Evolutionary conservation across 176 grass and related monocot species (phyloP), one percentile per base, ranked within the genome.

Genomic region (Eleusine indica): DNA sequence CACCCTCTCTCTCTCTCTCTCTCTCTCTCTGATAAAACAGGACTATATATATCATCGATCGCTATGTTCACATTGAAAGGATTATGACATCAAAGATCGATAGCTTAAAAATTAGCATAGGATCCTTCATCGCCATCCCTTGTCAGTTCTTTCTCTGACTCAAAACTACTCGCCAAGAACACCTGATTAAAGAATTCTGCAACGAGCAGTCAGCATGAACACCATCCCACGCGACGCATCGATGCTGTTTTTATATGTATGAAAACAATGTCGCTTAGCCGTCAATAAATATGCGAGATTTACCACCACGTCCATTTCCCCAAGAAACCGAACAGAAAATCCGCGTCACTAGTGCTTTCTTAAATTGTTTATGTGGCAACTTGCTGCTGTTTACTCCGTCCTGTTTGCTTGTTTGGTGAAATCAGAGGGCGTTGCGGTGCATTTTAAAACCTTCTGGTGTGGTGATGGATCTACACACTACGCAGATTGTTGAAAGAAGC

Each of bases 321-420:
- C 51, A 21, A 77, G 28, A 47, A 73, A 68, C 44, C 25, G 41
- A 62, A 49, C 42, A 19, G 44, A 41, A 48, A 41, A 38, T 52
- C 18, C 22, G 21, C 67, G 22, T 70, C 30, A 10, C 9, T 4
- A 4, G 40, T 12, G 63, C 49, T 7, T 70, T 72, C 18, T 19
- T 25, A 47, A 54, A 18, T 70, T 30, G 70, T 86, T 63, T 83
- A 70, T 57, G 84, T 21, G 89, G 89, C 75, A 46, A 76, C 62
- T 68, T 61, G 89, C 61, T 57, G 37, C 41, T 70, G 80, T 64
- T 76, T 28, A 11, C 60, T 63, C 60, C 11, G 25, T 64, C 25
- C 11, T 14, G 10, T 30, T 30, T 14, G 61, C 62, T 47, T 72
- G 73, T 74, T 74, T 58, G 68, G 32, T 30, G 21, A 66, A 61